Evolutionary conservation across 345 rosid species (phyloP), one percentile per base, ranked within the genome.

Genomic region (Erysimum cheiranthoides): DNA sequence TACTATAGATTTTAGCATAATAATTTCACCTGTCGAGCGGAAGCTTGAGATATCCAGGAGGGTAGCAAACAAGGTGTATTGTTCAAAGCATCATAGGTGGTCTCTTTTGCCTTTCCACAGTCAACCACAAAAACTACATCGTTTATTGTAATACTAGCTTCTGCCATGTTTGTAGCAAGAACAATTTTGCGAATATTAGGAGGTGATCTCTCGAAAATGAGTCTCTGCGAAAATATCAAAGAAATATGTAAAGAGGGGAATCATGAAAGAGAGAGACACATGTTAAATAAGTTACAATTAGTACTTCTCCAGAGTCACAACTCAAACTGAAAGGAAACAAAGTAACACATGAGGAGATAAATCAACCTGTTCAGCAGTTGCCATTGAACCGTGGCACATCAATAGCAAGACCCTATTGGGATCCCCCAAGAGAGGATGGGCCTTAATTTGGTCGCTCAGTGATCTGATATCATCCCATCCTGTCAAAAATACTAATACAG

Each of bases 401-500:
- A 92, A 70, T 69, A 95, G 89, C 73, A 90, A 81, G 68, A 95
- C 92, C 81, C 99, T 89, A 80, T 90, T 95, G 53, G 99, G 99
- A 81, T 95, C 99, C 56, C 98, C 99, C 40, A 95, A 51, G 79
- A 95, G 98, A 25, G 98, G 99, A 85, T 95, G 98, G 61, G 98
- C 93, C 81, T 90, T 90, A 54, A 95, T 84, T 84, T 95, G 98
- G 80, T 95, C 99, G 73, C 88, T 89, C 68, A 95, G 79, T 68
- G 88, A 87, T 80, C 90, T 95, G 77, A 92, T 95, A 82, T 95
- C 99, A 73, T 92, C 99, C 99, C 99, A 95, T 30, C 99, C 99
- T 78, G 99, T 95, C 92, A 95, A 87, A 85, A 95, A 95, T 39
- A 95, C 97, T 71, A 95, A 85, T 42, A 89, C 96, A 80, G 97